phyloP scores from a whole-genome alignment of 805 yeast species.

The Metschnikowia drakensbergensis region DNA sequence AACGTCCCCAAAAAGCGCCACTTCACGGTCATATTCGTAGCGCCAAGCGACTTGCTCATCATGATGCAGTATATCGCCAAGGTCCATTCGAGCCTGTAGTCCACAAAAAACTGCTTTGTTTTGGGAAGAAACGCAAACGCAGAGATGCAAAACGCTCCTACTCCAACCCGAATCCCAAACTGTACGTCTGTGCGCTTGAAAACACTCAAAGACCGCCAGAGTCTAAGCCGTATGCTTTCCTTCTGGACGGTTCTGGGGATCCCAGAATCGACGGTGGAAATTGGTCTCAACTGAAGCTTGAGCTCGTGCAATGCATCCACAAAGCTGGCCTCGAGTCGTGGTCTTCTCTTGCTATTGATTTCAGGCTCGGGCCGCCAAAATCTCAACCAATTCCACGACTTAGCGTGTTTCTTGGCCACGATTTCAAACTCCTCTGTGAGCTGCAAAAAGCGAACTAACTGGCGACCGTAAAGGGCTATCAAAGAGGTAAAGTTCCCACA shows the following conservation, averaged over 20 bases:
- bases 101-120: conserved; percentile 51
- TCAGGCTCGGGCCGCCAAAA: conserved; percentile 41
- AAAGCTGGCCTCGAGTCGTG: conserved; percentile 13
- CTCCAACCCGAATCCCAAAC: conserved; percentile 74
- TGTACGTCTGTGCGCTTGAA: conserved; percentile 66
- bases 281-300: conserved; percentile 13
- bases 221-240: conserved; percentile 11
- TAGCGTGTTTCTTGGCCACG: conserved; percentile 16
- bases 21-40: conserved; percentile 73
- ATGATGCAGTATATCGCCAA: conserved; percentile 76
- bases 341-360: conserved; percentile 4
- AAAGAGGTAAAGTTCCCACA: conserved; percentile 76
- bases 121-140: conserved; percentile 61
- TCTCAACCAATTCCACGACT: conserved; percentile 51
- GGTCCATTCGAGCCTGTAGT: conserved; percentile 84
- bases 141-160: conserved; percentile 68
- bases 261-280: neutral
- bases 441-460: conserved; percentile 47
- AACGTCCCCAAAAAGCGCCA: conserved; percentile 75
- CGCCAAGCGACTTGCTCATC: conserved; percentile 83
- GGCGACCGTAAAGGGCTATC: conserved; percentile 58
- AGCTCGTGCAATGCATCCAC: conserved; percentile 19
- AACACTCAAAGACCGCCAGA: conserved; percentile 50
- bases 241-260: neutral
- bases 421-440: conserved; percentile 40